Base-by-base conservation (phyloP, 2,329 filamentous ascomycete species). In the Fusarium domesticum region DNA sequence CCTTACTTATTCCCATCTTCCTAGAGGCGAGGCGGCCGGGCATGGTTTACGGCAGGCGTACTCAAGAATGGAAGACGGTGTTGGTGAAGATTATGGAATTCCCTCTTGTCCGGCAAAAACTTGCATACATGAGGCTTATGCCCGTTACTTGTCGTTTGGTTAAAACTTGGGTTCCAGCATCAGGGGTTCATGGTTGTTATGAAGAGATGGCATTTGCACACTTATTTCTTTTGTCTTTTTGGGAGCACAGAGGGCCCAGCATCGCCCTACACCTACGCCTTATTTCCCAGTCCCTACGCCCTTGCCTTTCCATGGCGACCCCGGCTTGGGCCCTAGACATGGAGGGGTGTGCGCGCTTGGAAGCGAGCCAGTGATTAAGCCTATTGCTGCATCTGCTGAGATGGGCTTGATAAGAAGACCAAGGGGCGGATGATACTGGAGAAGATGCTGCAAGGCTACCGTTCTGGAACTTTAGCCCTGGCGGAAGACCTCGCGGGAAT, bases 61-160 rank as follows among this genome's bases (percentile, higher is more conserved):
- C 50, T 35, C 37, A 43, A 54, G 45, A 53, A 45, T 48, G 52
- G 48, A 48, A 52, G 53, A 45, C 28, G 55, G 59, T 63, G 59
- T 64, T 64, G 50, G 58, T 56, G 54, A 60, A 55, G 50, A 56
- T 57, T 60, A 60, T 50, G 58, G 59, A 53, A 58, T 57, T 12
- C 52, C 55, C 45, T 53, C 42, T 53, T 49, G 50, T 51, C 47
- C 53, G 47, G 51, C 46, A 59, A 54, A 42, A 50, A 39, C 45
- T 50, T 58, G 47, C 23, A 28, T 28, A 28, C 23, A 28, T 12
- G 23, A 12, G 23, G 23, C 14, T 8, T 28, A 12, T 28, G 23
- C 23, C 23, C 10, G 10, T 28, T 45, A 48, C 51, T 60, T 42
- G 45, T 56, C 56, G 40, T 53, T 56, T 58, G 48, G 57, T 47